Conservation (phyloP, 176 grass and related monocot species). For the Melocanna baccifera region DNA sequence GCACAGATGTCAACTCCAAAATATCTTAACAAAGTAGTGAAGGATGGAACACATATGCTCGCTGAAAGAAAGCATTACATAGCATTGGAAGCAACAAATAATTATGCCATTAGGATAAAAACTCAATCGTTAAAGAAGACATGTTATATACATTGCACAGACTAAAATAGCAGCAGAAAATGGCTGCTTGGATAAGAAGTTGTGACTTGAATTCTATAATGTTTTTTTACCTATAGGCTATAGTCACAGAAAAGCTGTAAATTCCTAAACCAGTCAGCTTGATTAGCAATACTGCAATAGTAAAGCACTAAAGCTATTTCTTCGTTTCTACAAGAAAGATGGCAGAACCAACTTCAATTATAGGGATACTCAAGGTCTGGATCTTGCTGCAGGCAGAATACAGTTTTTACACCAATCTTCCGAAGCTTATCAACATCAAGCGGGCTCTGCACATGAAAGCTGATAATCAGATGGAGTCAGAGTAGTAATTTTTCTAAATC, state of each 20-base stretch:
- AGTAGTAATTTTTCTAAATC: background rate
- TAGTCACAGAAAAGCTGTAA: background rate
- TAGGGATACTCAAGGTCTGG: slow-evolving; percentile 87
- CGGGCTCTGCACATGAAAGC: slow-evolving; percentile 54
- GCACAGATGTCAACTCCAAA: slow-evolving; percentile 80
- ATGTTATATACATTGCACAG: background rate
- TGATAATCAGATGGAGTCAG: slow-evolving; percentile 28
- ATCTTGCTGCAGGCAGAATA: slow-evolving; percentile 97
- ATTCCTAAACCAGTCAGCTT: background rate
- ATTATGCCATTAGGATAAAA: background rate
- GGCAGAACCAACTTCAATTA: background rate
- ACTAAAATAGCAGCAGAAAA: background rate
- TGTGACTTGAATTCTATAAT: background rate
- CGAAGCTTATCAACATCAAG: slow-evolving; percentile 89
- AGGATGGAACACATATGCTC: slow-evolving; percentile 36
- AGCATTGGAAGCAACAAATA: background rate
- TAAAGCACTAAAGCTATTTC: slow-evolving; percentile 3
- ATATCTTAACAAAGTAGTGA: slow-evolving; percentile 60
- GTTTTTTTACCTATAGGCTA: background rate
- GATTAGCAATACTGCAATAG: background rate
- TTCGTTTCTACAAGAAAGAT: background rate
- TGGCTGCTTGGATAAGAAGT: background rate
- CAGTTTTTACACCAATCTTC: slow-evolving; percentile 83
- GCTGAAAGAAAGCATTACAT: background rate
- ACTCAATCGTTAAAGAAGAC: background rate